A percentile compares a stretch with the other conserved stretches of the same genome.
These are phyloP conservation scores for Aspergillus persii DNA, from an alignment of 2,329 filamentous ascomycete genomes.

Conservation along the genomic window DNA sequence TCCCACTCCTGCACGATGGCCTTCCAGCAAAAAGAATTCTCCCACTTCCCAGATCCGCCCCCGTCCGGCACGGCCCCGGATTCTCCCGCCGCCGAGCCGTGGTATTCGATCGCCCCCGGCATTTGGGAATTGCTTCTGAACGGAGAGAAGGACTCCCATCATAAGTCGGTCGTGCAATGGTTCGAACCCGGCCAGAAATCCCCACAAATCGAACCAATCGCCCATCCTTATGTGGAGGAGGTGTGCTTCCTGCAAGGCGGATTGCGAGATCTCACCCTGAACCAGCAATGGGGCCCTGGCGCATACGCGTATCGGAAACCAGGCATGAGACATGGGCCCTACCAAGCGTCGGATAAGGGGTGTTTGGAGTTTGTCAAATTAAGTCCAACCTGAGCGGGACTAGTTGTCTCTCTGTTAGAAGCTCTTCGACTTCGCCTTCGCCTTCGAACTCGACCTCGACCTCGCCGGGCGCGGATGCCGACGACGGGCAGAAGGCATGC, in stretches of 20 bases:
- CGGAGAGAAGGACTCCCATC: slow-evolving; percentile 24
- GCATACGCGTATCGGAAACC: slow-evolving; percentile 43
- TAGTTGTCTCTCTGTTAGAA: too few species aligned
- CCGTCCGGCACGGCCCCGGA: slow-evolving; percentile 15
- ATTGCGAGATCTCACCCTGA: slow-evolving; percentile 32
- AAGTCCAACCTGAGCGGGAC: neutral
- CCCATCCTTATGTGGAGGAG: slow-evolving; percentile 41
- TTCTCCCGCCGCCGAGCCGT: slow-evolving; percentile 13
- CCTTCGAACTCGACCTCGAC: too few species aligned
- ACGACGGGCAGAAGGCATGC: too few species aligned
- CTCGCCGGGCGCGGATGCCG: too few species aligned
- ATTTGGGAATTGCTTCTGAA: slow-evolving; percentile 40
- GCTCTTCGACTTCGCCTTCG: too few species aligned
- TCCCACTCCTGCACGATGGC: slow-evolving; percentile 8
- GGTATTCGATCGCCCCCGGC: slow-evolving; percentile 29
- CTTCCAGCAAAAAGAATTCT: slow-evolving; percentile 25
- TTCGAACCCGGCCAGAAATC: slow-evolving; percentile 35
- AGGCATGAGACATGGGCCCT: slow-evolving; percentile 43
- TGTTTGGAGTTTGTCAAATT: slow-evolving; percentile 33
- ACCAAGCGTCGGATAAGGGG: slow-evolving; percentile 30
- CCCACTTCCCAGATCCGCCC: slow-evolving; percentile 18
- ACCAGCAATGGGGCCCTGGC: slow-evolving; percentile 32
- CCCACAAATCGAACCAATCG: slow-evolving; percentile 25
- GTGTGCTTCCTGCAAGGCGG: slow-evolving; percentile 39
- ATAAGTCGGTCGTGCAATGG: slow-evolving; percentile 34